Percentiles rank a stretch among this genome's conserved stretches.
phyloP scores from a whole-genome alignment of 2,329 filamentous ascomycete genomes.

The Claviceps citrina region DNA sequence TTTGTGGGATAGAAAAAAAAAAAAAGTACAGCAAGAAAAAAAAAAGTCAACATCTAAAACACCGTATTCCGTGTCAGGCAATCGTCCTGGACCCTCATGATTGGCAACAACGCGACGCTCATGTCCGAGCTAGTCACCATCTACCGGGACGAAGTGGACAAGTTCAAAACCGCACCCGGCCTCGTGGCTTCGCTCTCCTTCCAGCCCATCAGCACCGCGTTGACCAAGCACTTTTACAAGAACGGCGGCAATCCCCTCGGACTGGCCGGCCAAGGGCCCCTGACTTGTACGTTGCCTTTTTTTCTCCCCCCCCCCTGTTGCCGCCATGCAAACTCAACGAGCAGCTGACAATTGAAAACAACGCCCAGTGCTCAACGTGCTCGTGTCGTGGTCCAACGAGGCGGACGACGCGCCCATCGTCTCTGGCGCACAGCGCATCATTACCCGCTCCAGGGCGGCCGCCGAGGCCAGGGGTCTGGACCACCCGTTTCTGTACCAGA shows the following conservation, averaged over 20 bases:
- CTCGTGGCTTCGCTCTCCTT: constrained; percentile 14
- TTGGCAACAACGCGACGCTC: constrained; percentile 8
- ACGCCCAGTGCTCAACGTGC: neutral
- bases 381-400: constrained; percentile 4
- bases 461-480: constrained; percentile 15
- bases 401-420: constrained; percentile 3
- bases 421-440: constrained; percentile 8
- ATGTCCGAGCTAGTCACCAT: constrained; percentile 12
- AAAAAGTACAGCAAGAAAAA: neutral
- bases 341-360: too few relatives aligned
- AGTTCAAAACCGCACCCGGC: constrained; percentile 10
- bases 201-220: constrained; percentile 26
- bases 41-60: too few relatives aligned
- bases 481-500: constrained; percentile 28
- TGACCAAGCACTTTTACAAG: constrained; percentile 20
- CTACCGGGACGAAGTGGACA: constrained; percentile 11
- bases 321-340: too few relatives aligned
- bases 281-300: constrained; percentile 6
- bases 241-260: constrained; percentile 19
- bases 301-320: neutral
- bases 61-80: neutral
- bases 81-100: constrained; percentile 9
- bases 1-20: too few relatives aligned
- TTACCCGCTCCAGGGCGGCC: neutral
- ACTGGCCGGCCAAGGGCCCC: constrained; percentile 13